Evolutionary conservation across 805 yeast genomes (phyloP).

Genomic region (Wickerhamomyces ciferrii): DNA sequence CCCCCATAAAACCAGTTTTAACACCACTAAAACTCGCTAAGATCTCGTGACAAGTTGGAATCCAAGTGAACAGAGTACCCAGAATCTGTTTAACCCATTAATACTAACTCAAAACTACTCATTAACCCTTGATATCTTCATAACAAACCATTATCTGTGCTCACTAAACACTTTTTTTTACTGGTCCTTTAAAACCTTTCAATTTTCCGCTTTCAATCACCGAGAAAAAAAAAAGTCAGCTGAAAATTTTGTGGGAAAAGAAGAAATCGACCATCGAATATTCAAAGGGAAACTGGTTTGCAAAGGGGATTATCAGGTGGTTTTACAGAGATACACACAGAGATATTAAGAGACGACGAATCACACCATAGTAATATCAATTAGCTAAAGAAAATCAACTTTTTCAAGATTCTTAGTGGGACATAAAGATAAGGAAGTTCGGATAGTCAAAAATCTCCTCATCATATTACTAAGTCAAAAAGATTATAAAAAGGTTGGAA

Average conservation of each 20-base stretch:
- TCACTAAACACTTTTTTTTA: not conserved
- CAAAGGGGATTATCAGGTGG: not conserved
- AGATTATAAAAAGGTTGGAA: not conserved
- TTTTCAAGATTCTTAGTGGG: not conserved
- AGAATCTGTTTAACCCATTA: too few relatives aligned
- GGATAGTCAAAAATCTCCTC: not conserved
- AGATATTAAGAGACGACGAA: too few relatives aligned
- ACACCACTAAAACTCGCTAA: too few relatives aligned
- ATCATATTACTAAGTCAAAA: not conserved
- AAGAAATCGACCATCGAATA: not conserved
- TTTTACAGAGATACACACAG: too few relatives aligned
- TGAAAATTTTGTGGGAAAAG: not conserved
- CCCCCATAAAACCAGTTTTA: too few relatives aligned
- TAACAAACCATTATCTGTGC: too few relatives aligned
- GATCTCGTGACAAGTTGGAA: too few relatives aligned
- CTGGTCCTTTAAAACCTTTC: not conserved
- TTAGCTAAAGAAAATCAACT: not conserved
- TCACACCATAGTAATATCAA: too few relatives aligned
- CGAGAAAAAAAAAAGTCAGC: not conserved
- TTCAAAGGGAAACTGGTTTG: not conserved
- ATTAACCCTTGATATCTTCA: not conserved
- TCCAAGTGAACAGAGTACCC: too few relatives aligned
- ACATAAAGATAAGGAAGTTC: not conserved
- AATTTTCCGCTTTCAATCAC: not conserved
- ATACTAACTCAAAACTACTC: too few relatives aligned